A percentile compares a stretch with the other conserved stretches of the same genome.
These are phyloP conservation scores for Phialemonium atrogriseum DNA, from an alignment of 2,329 filamentous ascomycete genomes.

Conservation along the genomic window DNA sequence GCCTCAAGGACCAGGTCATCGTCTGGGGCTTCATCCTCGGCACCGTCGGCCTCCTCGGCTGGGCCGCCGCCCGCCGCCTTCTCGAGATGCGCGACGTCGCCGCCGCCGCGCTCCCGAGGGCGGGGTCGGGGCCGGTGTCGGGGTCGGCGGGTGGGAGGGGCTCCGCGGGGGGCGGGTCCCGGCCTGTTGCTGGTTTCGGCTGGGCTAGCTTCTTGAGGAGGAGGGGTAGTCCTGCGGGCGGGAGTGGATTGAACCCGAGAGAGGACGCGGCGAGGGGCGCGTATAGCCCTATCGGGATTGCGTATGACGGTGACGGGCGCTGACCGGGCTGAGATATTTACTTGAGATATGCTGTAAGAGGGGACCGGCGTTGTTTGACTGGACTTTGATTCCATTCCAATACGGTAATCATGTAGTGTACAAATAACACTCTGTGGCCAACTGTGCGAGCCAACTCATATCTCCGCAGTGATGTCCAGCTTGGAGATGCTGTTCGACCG, in stretches of 20 bases:
- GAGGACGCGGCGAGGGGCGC: background rate
- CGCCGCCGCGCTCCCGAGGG: slow-evolving; percentile 2
- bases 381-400: no score
- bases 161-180: background rate
- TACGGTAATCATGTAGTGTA: no score
- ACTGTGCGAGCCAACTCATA: no score
- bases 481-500: no score
- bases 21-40: slow-evolving; percentile 56
- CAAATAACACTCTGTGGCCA: no score
- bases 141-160: background rate
- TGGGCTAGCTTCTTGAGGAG: no score
- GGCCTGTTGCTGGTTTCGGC: no score
- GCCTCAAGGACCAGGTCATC: slow-evolving; percentile 58
- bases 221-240: no score
- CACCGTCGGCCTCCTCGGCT: slow-evolving; percentile 49
- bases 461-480: no score
- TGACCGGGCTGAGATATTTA: no score
- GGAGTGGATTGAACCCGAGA: background rate
- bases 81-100: slow-evolving; percentile 16
- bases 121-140: slow-evolving; percentile 3
- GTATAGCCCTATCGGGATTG: slow-evolving; percentile 1
- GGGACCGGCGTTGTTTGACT: no score
- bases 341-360: no score
- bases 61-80: slow-evolving; percentile 46
- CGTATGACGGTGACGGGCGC: background rate